Conservation (phyloP, 179 eudicot genomes). For the Heliamphora pulchella region DNA sequence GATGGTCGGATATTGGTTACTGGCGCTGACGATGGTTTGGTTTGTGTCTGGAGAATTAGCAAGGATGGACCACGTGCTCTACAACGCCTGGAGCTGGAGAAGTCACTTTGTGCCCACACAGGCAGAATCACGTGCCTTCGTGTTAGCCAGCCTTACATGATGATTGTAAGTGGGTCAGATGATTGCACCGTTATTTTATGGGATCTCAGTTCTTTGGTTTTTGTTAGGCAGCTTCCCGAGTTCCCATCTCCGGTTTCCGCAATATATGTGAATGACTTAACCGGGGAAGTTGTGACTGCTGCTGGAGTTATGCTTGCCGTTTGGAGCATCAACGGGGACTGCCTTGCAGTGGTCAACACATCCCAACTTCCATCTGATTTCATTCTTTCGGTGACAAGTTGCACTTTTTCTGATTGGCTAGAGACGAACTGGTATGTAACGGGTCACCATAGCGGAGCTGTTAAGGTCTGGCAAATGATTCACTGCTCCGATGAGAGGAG, state of each 20-base stretch:
- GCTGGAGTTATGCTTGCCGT: constrained; percentile 84
- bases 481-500: constrained; percentile 48
- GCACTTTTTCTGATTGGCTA: constrained; percentile 72
- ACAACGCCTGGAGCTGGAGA: constrained; percentile 50
- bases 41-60: constrained; percentile 78
- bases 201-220: constrained; percentile 83
- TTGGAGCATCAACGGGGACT: constrained; percentile 95
- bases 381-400: constrained; percentile 69
- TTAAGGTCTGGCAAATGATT: constrained; percentile 90
- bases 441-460: constrained; percentile 94
- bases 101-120: constrained; percentile 70
- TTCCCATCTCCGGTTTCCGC: constrained; percentile 93
- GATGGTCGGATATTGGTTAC: constrained; percentile 83
- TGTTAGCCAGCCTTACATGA: constrained; percentile 95
- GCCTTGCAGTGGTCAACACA: constrained; percentile 81
- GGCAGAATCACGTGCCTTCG: constrained; percentile 68
- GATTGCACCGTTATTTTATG: constrained; percentile 85
- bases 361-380: constrained; percentile 92
- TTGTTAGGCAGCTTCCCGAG: constrained; percentile 85
- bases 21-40: constrained; percentile 83
- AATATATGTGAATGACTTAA: constrained; percentile 69
- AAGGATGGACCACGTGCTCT: constrained; percentile 50
- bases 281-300: constrained; percentile 84
- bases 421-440: constrained; percentile 86
- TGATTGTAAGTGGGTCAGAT: constrained; percentile 89